These are phyloP conservation scores for Claviceps cyperi DNA, from an alignment of 2,329 filamentous ascomycete genomes.

Conservation along the genomic window DNA sequence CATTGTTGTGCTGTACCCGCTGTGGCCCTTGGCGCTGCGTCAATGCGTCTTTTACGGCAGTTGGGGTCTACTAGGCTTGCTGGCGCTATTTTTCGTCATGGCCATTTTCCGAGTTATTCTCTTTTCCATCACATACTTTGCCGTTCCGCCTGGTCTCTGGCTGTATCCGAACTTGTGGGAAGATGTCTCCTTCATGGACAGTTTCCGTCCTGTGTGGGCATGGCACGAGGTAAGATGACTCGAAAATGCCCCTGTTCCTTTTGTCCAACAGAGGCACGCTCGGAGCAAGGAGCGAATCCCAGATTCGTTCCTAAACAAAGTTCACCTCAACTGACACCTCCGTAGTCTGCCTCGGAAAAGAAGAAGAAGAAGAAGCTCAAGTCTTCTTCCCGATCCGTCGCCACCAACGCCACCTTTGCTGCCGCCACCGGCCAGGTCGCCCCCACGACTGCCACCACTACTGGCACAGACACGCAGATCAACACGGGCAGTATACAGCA, in stretches of 20 bases:
- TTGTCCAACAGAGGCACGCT: too few relatives aligned
- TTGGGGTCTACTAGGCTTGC: slow-evolving; percentile 79
- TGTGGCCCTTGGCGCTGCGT: slow-evolving; percentile 85
- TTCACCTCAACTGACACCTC: neutral
- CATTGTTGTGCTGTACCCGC: slow-evolving; percentile 80
- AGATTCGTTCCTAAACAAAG: too few relatives aligned
- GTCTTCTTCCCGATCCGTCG: slow-evolving; percentile 19
- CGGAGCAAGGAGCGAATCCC: too few relatives aligned
- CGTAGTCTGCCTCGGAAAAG: slow-evolving; percentile 10
- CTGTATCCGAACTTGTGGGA: slow-evolving; percentile 96
- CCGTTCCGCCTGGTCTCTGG: slow-evolving; percentile 79
- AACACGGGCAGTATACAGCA: slow-evolving; percentile 27
- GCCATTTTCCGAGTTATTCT: slow-evolving; percentile 91
- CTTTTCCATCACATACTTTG: slow-evolving; percentile 85
- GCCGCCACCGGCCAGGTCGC: slow-evolving; percentile 37
- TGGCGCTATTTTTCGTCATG: slow-evolving; percentile 94
- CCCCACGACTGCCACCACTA: slow-evolving; percentile 40
- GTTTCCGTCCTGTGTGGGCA: slow-evolving; percentile 89
- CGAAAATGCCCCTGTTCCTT: neutral
- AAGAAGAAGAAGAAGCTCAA: slow-evolving; percentile 45
- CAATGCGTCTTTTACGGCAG: slow-evolving; percentile 95
- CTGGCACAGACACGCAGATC: slow-evolving; percentile 40
- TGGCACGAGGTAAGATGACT: slow-evolving; percentile 81
- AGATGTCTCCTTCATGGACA: slow-evolving; percentile 96
- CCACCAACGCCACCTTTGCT: slow-evolving; percentile 30